Base-by-base conservation (phyloP, 2,329 filamentous ascomycete species). In the Clonostachys rosea region DNA sequence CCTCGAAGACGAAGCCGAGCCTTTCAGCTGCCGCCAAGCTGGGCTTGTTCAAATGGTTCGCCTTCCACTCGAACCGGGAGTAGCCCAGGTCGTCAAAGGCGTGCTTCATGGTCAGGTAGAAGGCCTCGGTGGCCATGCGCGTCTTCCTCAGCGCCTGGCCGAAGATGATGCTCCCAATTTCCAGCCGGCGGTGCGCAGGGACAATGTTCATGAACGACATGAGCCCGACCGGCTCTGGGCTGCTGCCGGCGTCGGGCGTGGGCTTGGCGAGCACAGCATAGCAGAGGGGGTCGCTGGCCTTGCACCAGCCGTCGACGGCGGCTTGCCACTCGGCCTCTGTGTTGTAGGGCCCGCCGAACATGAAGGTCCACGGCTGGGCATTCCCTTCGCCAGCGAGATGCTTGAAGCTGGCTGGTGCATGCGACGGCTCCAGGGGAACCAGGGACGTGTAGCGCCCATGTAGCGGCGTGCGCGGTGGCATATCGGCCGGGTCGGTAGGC, bases 31-130 rank as follows among this genome's bases (percentile, higher is more conserved):
- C 81, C 5, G 70, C 63, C 13, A 70, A 63, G 41, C 78, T 83
- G 1, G 73, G 66, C 35, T 54, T 65, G 56, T 86, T 86, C 11
- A 81, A 62, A 14, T 68, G 53, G 56, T 86, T 74, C 46, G 78
- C 81, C 55, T 86, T 86, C 82, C 83, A 86, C 59, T 85, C 81
- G 5, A 83, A 72, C 8, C 83, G 67, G 5, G 74, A 60, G 56
- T 79, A 83, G 0, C 74, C 70, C 18, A 84, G 57, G 3, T 70
- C 67, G 17, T 50, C 56, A 52, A 86, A 79, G 0, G 72, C 71
- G 47, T 79, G 67, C 36, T 65, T 64, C 40, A 78, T 68, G n/a
- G 84, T 58, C 2, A 86, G 63, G 50, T 76, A 83, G 50, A 78
- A 69, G 0, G 73, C 70, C 57, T 86, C 83, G 0, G 81, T 86